phyloP scores from a whole-genome alignment of 1,284 basidiomycete species.

The Cryptococcus hybrid region DNA sequence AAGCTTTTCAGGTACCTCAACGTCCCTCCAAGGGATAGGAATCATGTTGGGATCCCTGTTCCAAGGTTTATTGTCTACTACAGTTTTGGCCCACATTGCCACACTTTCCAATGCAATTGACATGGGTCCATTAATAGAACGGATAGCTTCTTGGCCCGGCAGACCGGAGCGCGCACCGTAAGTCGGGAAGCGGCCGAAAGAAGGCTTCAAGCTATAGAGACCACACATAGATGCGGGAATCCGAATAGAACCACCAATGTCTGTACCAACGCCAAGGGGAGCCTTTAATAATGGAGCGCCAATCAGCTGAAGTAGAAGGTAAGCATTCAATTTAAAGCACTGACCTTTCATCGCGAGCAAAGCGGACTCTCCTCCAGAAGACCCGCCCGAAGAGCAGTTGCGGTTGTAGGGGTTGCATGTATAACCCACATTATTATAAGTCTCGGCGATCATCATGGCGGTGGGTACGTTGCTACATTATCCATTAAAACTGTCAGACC shows the following conservation, averaged over 20 bases:
- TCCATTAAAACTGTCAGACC: too few relatives aligned
- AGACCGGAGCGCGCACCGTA: conserved; percentile 62
- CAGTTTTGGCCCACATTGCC: conserved; percentile 61
- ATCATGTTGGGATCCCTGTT: conserved; percentile 62
- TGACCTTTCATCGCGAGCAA: conserved; percentile 49
- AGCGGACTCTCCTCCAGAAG: conserved; percentile 62
- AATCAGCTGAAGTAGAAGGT: too few relatives aligned
- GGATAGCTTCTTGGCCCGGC: conserved; percentile 67
- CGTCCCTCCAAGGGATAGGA: conserved; percentile 64
- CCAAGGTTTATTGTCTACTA: conserved; percentile 61
- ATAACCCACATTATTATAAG: conserved; percentile 55
- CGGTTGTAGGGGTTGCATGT: conserved; percentile 65
- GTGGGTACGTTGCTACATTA: conserved; percentile 29
- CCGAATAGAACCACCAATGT: conserved; percentile 68
- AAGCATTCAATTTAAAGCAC: too few relatives aligned
- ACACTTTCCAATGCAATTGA: conserved; percentile 59
- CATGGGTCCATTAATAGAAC: conserved; percentile 71
- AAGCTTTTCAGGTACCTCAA: conserved; percentile 61
- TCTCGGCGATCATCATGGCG: conserved; percentile 43
- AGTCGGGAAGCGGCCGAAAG: conserved; percentile 69
- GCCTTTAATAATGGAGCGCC: conserved; percentile 49
- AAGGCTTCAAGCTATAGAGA: conserved; percentile 68
- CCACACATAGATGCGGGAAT: conserved; percentile 67
- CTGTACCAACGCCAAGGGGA: conserved; percentile 65
- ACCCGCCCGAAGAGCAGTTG: conserved; percentile 58